Evolutionary conservation across 495 filamentous ascomycete genomes (phyloP).

Genomic region (Penicillium argentinense): DNA sequence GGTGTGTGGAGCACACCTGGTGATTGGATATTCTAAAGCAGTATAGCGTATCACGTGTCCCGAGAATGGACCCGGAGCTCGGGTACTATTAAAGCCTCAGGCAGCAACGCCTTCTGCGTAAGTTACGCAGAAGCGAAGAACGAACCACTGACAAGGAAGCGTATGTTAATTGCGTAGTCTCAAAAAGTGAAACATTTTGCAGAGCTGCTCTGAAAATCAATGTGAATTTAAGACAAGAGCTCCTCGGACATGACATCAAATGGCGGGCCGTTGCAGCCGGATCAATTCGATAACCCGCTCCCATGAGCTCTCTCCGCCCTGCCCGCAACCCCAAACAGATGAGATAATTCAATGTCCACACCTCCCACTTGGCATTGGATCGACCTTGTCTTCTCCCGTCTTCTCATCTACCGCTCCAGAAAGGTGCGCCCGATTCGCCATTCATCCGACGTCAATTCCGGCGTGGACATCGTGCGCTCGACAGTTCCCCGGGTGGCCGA

Average conservation of each 20-base stretch:
- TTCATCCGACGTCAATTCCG: slow-evolving; percentile 5
- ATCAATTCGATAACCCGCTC: slow-evolving; percentile 27
- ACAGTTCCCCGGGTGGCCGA: slow-evolving; percentile 12
- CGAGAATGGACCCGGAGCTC: too few relatives aligned
- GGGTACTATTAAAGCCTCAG: background rate
- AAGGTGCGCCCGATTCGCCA: background rate
- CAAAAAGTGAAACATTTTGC: too few relatives aligned
- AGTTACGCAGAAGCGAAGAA: too few relatives aligned
- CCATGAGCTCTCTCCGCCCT: slow-evolving; percentile 37
- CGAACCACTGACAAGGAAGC: too few relatives aligned
- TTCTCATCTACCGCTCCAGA: background rate
- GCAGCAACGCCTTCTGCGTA: too few relatives aligned
- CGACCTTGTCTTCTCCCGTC: background rate
- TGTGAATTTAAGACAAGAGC: too few relatives aligned
- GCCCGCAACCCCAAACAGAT: slow-evolving; percentile 33
- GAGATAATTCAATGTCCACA: slow-evolving; percentile 25
- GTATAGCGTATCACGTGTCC: slow-evolving; percentile 17
- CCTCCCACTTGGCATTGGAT: slow-evolving; percentile 14
- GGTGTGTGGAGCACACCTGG: slow-evolving; percentile 4
- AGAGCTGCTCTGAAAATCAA: too few relatives aligned
- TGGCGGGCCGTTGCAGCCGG: slow-evolving; percentile 11
- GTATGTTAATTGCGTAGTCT: too few relatives aligned
- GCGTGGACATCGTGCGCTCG: slow-evolving; percentile 14
- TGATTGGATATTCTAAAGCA: slow-evolving; percentile 22
- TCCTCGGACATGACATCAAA: too few relatives aligned